These are phyloP conservation scores for Neurospora sp. DNA, from an alignment of 495 filamentous ascomycete genomes.

Conservation along the genomic window DNA sequence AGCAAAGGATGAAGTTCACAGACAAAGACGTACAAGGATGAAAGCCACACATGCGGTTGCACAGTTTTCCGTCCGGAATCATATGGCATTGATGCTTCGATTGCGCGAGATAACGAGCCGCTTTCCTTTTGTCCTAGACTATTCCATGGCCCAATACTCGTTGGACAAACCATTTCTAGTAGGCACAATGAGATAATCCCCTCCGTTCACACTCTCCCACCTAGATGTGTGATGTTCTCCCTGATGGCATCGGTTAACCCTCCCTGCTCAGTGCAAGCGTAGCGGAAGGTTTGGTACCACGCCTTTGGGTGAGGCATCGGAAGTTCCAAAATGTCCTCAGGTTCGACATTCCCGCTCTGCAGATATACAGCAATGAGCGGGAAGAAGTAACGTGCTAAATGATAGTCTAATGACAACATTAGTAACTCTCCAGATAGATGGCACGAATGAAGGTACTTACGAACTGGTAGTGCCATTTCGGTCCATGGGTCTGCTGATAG, in stretches of 20 bases:
- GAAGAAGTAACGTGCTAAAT: constrained; percentile 37
- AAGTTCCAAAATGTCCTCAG: constrained; percentile 43
- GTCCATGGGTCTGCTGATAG: constrained; percentile 3
- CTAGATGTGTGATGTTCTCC: constrained; percentile 44
- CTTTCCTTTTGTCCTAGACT: background rate
- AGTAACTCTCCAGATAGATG: background rate
- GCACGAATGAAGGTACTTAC: constrained; percentile 24
- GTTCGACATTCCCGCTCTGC: constrained; percentile 36
- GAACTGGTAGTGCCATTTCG: constrained; percentile 34
- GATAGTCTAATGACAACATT: constrained; percentile 26
- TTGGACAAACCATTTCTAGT: background rate
- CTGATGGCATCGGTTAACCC: constrained; percentile 33
- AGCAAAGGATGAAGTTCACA: background rate
- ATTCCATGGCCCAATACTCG: background rate
- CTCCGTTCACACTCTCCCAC: constrained; percentile 31
- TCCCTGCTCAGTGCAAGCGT: constrained; percentile 41
- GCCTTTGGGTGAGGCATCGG: constrained; percentile 44
- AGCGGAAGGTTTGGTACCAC: constrained; percentile 40
- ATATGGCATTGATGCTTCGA: background rate
- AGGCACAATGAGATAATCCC: background rate
- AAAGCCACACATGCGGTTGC: background rate
- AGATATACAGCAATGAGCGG: constrained; percentile 44
- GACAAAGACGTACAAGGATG: background rate
- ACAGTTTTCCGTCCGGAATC: background rate
- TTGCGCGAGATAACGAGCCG: background rate